Conservation (phyloP, 495 filamentous ascomycete genomes). For the Hypoxylon perforatum region DNA sequence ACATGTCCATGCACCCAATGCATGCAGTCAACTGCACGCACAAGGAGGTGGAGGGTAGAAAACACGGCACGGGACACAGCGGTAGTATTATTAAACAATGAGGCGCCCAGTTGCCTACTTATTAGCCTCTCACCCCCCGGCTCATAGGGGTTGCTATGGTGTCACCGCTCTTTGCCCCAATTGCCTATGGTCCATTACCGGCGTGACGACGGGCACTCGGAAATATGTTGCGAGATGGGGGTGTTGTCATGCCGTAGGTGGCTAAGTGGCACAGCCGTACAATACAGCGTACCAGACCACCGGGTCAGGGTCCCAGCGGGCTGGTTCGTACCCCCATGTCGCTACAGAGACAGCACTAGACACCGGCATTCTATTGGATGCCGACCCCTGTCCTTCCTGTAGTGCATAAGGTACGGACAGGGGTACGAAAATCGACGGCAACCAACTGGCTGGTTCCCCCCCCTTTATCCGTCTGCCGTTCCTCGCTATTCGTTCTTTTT, state of each 20-base stretch:
- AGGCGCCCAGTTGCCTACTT: not conserved
- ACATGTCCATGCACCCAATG: constrained; percentile 18
- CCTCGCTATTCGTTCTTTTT: constrained; percentile 13
- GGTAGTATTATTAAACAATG: constrained; percentile 2
- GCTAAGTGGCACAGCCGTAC: not conserved
- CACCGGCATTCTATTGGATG: constrained; percentile 16
- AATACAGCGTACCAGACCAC: no score
- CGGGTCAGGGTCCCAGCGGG: constrained; percentile 27
- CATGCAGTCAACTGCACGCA: constrained; percentile 14
- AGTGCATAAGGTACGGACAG: not conserved
- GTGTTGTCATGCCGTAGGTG: no score
- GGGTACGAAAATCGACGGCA: constrained; percentile 7
- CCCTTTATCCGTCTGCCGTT: constrained; percentile 11
- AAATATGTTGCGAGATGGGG: constrained; percentile 21
- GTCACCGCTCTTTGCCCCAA: constrained; percentile 41
- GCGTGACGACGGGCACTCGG: not conserved
- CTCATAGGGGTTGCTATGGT: constrained; percentile 13
- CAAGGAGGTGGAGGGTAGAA: not conserved
- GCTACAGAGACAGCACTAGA: not conserved
- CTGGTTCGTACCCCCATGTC: constrained; percentile 26
- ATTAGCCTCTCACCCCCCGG: not conserved
- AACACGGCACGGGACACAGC: not conserved
- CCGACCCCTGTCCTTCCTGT: constrained; percentile 7
- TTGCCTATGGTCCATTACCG: not conserved
- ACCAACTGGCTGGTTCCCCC: constrained; percentile 25